These are phyloP conservation scores for Xylariaceae sp. DNA, from an alignment of 2,329 filamentous ascomycete genomes.

Conservation along the genomic window DNA sequence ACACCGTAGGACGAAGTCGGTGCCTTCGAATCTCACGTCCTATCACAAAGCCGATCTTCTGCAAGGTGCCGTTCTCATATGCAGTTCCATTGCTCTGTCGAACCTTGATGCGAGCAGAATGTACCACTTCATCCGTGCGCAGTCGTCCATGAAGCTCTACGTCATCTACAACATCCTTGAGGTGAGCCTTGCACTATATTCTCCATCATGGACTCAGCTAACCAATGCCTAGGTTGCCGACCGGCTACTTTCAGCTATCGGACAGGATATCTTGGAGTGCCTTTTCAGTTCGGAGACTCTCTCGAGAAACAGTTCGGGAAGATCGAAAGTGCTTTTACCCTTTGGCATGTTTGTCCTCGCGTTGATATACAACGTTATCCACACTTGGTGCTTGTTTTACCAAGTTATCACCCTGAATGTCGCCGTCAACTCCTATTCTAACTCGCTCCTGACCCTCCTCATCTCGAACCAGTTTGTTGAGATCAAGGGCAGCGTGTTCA, in stretches of 20 bases:
- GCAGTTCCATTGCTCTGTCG: conserved; percentile 80
- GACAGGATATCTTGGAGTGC: conserved; percentile 94
- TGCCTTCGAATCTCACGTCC: conserved; percentile 75
- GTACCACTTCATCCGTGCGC: conserved; percentile 95
- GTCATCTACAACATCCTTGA: conserved; percentile 98
- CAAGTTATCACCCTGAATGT: conserved; percentile 98
- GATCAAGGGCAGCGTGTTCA: conserved; percentile 97
- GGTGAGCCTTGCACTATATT: conserved; percentile 36
- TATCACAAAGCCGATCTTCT: conserved; percentile 94
- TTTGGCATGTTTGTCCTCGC: conserved; percentile 88
- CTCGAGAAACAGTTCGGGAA: conserved; percentile 78
- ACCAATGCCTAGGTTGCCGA: conserved; percentile 59
- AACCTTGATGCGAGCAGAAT: conserved; percentile 91
- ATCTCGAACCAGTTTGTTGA: conserved; percentile 98
- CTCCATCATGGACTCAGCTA: neutral
- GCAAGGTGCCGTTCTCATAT: conserved; percentile 81
- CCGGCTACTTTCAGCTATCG: conserved; percentile 80
- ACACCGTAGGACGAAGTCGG: conserved; percentile 75
- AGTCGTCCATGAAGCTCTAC: conserved; percentile 96
- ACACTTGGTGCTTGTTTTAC: conserved; percentile 86
- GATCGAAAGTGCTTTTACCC: conserved; percentile 84
- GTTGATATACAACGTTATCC: conserved; percentile 79
- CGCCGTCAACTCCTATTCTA: conserved; percentile 97
- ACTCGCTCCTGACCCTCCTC: conserved; percentile 83
- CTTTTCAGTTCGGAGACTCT: conserved; percentile 90